Conservation (phyloP, 2,329 filamentous ascomycete genomes). For the Alternaria consortialis region DNA sequence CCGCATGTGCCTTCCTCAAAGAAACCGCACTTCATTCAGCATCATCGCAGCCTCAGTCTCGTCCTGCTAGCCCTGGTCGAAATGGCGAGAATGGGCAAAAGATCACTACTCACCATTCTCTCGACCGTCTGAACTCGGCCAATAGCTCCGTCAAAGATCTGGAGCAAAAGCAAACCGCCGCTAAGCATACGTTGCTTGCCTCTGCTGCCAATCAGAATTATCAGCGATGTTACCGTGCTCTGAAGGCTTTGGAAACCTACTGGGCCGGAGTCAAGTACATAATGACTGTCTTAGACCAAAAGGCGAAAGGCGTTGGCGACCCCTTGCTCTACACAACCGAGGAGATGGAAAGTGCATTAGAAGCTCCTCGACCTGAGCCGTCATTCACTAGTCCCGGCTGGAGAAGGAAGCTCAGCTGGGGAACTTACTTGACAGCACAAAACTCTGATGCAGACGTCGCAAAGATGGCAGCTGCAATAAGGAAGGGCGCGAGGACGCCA, state of each 20-base stretch:
- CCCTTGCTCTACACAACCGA: constrained; percentile 72
- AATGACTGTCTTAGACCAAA: constrained; percentile 84
- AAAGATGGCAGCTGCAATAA: constrained; percentile 45
- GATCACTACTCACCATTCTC: background rate
- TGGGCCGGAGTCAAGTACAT: constrained; percentile 92
- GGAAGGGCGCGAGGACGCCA: constrained; percentile 37
- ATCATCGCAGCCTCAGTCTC: constrained; percentile 70
- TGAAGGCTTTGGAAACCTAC: constrained; percentile 82
- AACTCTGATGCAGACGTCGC: constrained; percentile 40
- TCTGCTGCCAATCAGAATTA: constrained; percentile 88
- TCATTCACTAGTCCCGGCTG: constrained; percentile 62
- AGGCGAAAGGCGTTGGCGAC: constrained; percentile 85
- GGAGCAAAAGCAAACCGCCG: constrained; percentile 55
- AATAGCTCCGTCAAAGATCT: constrained; percentile 30
- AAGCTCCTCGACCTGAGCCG: constrained; percentile 61
- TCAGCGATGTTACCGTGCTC: constrained; percentile 82
- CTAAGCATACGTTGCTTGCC: constrained; percentile 78
- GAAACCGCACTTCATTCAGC: constrained; percentile 76
- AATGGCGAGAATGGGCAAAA: constrained; percentile 13
- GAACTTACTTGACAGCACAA: constrained; percentile 51
- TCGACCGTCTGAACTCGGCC: constrained; percentile 14
- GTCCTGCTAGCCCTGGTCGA: constrained; percentile 54
- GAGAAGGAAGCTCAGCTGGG: constrained; percentile 58
- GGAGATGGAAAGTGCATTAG: constrained; percentile 77
- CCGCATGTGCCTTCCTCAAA: constrained; percentile 86